Conservation (phyloP, 768 basidiomycete species). For the Collybiopsis confluens region DNA sequence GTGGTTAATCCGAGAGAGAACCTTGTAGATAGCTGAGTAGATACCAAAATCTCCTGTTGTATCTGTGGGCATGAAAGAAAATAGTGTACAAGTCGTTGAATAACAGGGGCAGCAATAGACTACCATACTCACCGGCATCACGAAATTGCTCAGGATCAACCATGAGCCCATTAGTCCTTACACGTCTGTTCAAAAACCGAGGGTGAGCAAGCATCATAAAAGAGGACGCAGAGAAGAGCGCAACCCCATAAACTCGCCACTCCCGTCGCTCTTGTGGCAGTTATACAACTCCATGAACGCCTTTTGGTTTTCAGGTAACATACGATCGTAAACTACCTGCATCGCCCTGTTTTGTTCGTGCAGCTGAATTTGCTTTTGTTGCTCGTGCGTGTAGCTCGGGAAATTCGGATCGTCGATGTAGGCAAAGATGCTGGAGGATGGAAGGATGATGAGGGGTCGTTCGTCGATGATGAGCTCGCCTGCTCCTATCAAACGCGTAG, state of each 20-base stretch:
- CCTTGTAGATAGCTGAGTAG: not conserved
- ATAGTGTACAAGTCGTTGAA: too few species aligned
- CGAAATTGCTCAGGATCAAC: not conserved
- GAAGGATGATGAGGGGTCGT: not conserved
- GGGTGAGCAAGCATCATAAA: not conserved
- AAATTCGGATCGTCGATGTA: too few species aligned
- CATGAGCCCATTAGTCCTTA: not conserved
- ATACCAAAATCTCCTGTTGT: not conserved
- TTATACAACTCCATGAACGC: conserved; percentile 4
- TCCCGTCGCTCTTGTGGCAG: conserved; percentile 2
- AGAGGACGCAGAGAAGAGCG: not conserved
- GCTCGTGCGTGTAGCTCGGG: too few species aligned
- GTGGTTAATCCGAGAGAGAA: conserved; percentile 5
- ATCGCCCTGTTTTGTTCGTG: not conserved
- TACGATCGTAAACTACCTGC: not conserved
- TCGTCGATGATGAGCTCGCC: too few species aligned
- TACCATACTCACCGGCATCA: not conserved
- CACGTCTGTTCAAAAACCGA: not conserved
- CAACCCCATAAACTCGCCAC: not conserved
- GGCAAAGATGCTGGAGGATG: too few species aligned
- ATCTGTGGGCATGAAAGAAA: too few species aligned
- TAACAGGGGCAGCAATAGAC: too few species aligned
- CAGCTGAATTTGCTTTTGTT: not conserved
- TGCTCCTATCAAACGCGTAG: too few species aligned
- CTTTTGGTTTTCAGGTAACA: not conserved